Evolutionary conservation across 2,329 filamentous ascomycete genomes (phyloP).

Genomic region (Xylaria polymorpha): DNA sequence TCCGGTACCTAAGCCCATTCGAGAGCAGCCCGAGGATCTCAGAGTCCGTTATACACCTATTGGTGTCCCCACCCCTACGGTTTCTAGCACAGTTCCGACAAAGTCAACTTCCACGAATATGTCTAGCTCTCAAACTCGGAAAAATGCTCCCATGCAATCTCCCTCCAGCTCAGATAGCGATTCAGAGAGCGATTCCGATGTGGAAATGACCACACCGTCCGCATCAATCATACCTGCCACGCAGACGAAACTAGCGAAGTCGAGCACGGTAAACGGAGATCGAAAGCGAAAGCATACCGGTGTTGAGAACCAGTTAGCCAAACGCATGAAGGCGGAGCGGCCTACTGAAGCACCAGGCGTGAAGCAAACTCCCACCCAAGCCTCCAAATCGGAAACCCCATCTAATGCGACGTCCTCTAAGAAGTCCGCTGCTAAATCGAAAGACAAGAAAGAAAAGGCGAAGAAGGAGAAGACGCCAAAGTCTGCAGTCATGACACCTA

Average conservation of each 20-base stretch:
- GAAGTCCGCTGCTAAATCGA: constrained; percentile 42
- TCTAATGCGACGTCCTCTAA: constrained; percentile 39
- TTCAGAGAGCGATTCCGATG: constrained; percentile 59
- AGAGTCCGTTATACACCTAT: constrained; percentile 75
- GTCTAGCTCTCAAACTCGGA: constrained; percentile 26
- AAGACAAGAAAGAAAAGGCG: constrained; percentile 50
- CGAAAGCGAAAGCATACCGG: constrained; percentile 55
- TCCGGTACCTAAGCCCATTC: constrained; percentile 61
- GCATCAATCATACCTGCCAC: constrained; percentile 38
- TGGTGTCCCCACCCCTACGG: constrained; percentile 58
- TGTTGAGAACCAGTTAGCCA: constrained; percentile 46
- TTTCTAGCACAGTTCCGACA: constrained; percentile 24
- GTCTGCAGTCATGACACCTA: constrained; percentile 30
- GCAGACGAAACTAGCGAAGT: constrained; percentile 46
- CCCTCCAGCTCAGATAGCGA: constrained; percentile 50
- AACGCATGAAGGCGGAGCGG: constrained; percentile 47
- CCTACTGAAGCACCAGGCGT: constrained; percentile 18
- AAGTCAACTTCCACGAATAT: background rate
- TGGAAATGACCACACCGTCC: constrained; percentile 59
- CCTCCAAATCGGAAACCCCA: constrained; percentile 45
- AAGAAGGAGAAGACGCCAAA: constrained; percentile 43
- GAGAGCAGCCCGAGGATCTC: constrained; percentile 74
- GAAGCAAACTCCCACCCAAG: constrained; percentile 51
- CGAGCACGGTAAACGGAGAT: constrained; percentile 35
- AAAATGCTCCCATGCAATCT: constrained; percentile 56